Conservation (phyloP, 2,329 filamentous ascomycete species). For the Penicillium decumbens region DNA sequence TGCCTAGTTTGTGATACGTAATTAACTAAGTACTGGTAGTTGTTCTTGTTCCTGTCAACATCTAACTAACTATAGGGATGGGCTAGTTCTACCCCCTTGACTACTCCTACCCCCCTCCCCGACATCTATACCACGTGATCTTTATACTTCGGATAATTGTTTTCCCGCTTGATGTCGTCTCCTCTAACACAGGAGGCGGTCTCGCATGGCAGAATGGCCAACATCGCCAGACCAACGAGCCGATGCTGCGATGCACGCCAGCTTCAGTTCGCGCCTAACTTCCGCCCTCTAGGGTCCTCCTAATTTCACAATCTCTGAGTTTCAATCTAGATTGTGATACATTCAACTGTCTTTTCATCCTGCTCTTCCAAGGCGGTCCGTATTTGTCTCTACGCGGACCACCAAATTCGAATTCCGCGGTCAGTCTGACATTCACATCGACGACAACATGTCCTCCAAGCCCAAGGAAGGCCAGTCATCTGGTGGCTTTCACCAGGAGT, state of each 20-base stretch:
- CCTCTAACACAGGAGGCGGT: constrained; percentile 24
- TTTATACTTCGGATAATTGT: constrained; percentile 44
- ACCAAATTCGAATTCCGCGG: background rate
- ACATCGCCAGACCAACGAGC: background rate
- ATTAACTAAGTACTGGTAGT: too few relatives aligned
- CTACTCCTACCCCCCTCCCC: too few relatives aligned
- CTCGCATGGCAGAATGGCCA: constrained; percentile 25
- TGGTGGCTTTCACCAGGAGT: constrained; percentile 74
- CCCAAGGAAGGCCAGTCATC: constrained; percentile 38
- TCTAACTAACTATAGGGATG: background rate
- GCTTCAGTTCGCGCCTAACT: background rate
- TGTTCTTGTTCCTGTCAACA: too few relatives aligned
- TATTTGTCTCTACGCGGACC: background rate
- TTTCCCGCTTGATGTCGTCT: constrained; percentile 38
- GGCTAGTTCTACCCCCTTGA: too few relatives aligned
- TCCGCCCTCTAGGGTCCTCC: background rate
- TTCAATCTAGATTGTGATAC: background rate
- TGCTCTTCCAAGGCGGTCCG: background rate
- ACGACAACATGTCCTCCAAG: constrained; percentile 35
- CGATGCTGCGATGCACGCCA: background rate
- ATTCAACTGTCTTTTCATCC: background rate
- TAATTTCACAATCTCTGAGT: background rate
- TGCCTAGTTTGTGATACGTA: too few relatives aligned
- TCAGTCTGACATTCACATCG: background rate
- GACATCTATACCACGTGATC: constrained; percentile 39